Base-by-base conservation (phyloP, 202 grass and related monocot genomes). In the Schoenoplectus tabernaemontani region DNA sequence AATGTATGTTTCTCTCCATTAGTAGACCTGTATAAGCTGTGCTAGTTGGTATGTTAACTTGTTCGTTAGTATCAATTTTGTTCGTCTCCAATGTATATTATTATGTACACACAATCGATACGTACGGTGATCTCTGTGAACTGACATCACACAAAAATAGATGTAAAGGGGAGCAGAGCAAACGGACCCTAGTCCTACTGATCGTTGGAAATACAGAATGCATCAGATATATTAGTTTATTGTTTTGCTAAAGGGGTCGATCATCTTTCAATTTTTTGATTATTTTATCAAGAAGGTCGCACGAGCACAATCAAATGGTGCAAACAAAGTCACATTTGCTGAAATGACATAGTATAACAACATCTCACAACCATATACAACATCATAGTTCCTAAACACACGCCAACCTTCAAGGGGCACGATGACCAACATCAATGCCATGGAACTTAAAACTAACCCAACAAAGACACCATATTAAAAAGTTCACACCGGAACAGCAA, bases 401-500 rank as follows among this genome's bases (percentile, higher is more conserved):
- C 78, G 81, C 13, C 67, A 6, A 20, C 33, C 64, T 75, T 71
- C 1, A 51, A 23, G n/a, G 12, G 67, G 24, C 0, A 13, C 20
- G 30, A 75, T 47, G n/a, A 23, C 2, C 16, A 75, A 53, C 42
- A 78, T 48, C 82, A 30, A 82, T 87, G 77, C 86, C 54, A 78
- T 76, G 42, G 36, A 34, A 78, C 30, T 58, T 37, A 66, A 85
- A 71, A 81, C 51, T 43, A 20, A 58, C 58, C 20, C 59, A 23
- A 59, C 9, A 12, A 53, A 60, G 2, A 56, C 34, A 72, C 15
- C 4, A 23, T 43, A 11, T 79, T 41, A 22, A 54, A 10, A 54
- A 23, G 32, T 15, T 95, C 85, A 99, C 28, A 93, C 88, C 32
- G 92, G 90, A 74, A 91, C 80, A 19, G 84, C 23, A 37, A 96